Base-by-base conservation (phyloP, 148 eudicot genomes). In the Rhododendron molle region DNA sequence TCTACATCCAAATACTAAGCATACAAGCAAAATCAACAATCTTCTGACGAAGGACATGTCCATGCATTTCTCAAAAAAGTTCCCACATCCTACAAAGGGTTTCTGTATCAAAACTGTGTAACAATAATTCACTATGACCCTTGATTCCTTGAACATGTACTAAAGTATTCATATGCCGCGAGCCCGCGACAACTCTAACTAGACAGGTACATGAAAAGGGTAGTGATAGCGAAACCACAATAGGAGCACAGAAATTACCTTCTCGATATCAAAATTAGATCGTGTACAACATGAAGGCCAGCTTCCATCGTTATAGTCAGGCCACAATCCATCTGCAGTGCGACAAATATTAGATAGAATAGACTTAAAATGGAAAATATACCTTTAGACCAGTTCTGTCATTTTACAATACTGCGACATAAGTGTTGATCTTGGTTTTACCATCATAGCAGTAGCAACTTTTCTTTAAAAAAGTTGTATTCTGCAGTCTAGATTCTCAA, bases 251-350 rank as follows among this genome's bases (percentile, higher is more conserved):
- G 36, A 76, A 11, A 44, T 71, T 88, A 96, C 98, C 99, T 94
- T 92, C 60, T 95, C 91, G 15, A 80, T 78, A 88, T 96, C 93
- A 88, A 96, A 96, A 54, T 69, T 85, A 46, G 92, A 82, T 30
- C 92, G 87, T 72, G 89, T 85, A 88, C 99, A 96, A 83, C 99
- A 96, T 83, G 97, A 85, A 65, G 99, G 99, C 98, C 98, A 96
- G 77, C 89, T 86, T 74, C 99, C 99, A 87, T 96, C 95, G 78
- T 96, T 95, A 91, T 96, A 96, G 88, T 96, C 93, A 46, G 98
- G 89, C 99, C 99, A 96, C 78, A 96, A 89, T 83, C 99, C 99
- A 92, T 95, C 99, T 96, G 92, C 83, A 78, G 32, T 60, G 81
- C 80, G 85, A 82, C 82, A 84, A 54, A 38, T 21, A 50, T 47